phyloP scores from a whole-genome alignment of 768 basidiomycete species.

The Mycena galericulata region DNA sequence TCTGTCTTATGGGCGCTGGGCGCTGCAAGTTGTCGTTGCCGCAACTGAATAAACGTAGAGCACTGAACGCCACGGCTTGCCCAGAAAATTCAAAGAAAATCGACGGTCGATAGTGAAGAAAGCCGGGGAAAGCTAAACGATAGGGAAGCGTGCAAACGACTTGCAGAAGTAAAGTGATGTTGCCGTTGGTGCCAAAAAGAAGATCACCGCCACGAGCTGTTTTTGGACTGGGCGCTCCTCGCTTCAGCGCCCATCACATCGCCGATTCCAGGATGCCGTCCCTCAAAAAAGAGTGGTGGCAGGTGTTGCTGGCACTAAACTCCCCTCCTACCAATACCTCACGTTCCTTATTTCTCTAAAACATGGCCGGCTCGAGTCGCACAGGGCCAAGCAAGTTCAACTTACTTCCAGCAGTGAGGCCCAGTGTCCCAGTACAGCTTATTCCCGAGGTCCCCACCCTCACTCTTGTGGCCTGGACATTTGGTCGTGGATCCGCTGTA shows the following conservation, averaged over 20 bases:
- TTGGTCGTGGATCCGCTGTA: slow-evolving; percentile 59
- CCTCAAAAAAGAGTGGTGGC: slow-evolving; percentile 18
- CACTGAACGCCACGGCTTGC: too few species aligned
- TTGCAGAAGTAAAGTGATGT: too few species aligned
- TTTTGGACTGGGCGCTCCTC: slow-evolving; percentile 10
- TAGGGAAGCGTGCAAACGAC: too few species aligned
- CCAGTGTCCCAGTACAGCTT: slow-evolving; percentile 24
- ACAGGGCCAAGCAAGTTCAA: not conserved
- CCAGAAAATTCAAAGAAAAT: too few species aligned
- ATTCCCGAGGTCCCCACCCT: slow-evolving; percentile 32
- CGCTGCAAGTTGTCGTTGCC: too few species aligned
- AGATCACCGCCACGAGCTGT: not conserved
- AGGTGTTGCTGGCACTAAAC: not conserved
- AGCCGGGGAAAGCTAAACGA: too few species aligned
- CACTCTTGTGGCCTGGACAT: slow-evolving; percentile 50
- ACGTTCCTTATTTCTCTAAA: slow-evolving; percentile 23
- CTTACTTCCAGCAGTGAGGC: slow-evolving; percentile 31
- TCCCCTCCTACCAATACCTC: not conserved
- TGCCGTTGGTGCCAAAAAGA: not conserved
- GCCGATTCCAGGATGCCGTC: slow-evolving; percentile 1
- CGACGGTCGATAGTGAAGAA: too few species aligned
- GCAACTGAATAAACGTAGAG: too few species aligned
- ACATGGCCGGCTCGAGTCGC: slow-evolving; percentile 23
- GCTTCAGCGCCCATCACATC: slow-evolving; percentile 11
- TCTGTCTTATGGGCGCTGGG: not conserved